phyloP scores from a whole-genome alignment of 495 filamentous ascomycete genomes.

The Trichocladium uniseriatum region DNA sequence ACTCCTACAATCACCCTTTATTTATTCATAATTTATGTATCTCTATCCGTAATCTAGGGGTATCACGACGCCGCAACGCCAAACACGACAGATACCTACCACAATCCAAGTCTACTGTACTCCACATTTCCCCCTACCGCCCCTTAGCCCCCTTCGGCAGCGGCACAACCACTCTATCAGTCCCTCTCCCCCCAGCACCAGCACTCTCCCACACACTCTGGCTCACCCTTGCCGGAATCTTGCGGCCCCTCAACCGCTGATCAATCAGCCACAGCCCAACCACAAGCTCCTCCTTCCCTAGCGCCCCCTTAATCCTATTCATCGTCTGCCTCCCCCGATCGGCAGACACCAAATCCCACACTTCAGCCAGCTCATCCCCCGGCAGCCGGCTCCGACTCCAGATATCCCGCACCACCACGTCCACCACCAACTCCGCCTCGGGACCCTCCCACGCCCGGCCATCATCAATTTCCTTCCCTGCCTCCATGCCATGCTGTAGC shows the following conservation, averaged over 20 bases:
- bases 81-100: too few relatives aligned
- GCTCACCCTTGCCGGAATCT: conserved; percentile 67
- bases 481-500: neutral
- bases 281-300: conserved; percentile 78
- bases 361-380: conserved; percentile 56
- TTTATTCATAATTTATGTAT: too few relatives aligned
- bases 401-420: conserved; percentile 74
- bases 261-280: conserved; percentile 95
- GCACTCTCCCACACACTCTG: conserved; percentile 86
- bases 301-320: conserved; percentile 46
- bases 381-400: conserved; percentile 73
- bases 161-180: conserved; percentile 14
- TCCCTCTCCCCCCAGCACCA: conserved; percentile 40
- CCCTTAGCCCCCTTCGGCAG: neutral
- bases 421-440: conserved; percentile 53
- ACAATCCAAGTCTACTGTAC: too few relatives aligned
- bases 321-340: conserved; percentile 53
- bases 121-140: neutral
- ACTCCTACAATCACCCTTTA: too few relatives aligned
- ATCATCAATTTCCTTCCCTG: neutral
- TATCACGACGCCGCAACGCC: too few relatives aligned
- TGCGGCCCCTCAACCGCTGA: conserved; percentile 77
- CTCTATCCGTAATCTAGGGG: too few relatives aligned
- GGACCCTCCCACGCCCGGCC: conserved; percentile 8
- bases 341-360: conserved; percentile 86